These are phyloP conservation scores for Pugionium cornutum DNA, from an alignment of 345 rosid genomes.

Conservation along the genomic window DNA sequence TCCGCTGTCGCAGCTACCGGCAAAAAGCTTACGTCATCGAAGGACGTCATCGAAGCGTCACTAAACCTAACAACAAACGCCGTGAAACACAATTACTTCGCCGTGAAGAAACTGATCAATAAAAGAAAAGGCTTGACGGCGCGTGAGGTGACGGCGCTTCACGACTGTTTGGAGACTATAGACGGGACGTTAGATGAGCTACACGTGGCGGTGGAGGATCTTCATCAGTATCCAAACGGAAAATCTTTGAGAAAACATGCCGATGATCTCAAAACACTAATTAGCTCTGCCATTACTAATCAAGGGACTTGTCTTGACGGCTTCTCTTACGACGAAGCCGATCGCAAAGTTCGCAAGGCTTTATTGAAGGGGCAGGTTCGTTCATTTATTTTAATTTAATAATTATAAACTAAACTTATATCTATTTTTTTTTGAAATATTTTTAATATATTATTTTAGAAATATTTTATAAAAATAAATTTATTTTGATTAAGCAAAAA, in stretches of 20 bases:
- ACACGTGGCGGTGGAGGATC: conserved; percentile 51
- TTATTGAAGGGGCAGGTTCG: conserved; percentile 47
- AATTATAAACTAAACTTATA: neutral
- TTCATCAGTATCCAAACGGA: conserved; percentile 54
- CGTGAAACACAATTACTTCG: conserved; percentile 40
- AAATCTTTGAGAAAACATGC: conserved; percentile 63
- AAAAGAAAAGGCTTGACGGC: conserved; percentile 41
- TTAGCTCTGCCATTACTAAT: conserved; percentile 89
- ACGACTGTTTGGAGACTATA: conserved; percentile 74
- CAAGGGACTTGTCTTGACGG: conserved; percentile 83
- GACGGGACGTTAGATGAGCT: conserved; percentile 82
- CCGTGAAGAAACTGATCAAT: conserved; percentile 36
- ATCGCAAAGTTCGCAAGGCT: conserved; percentile 47
- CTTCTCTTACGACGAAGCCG: conserved; percentile 60
- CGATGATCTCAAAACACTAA: conserved; percentile 71
- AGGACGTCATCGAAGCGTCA: conserved; percentile 49
- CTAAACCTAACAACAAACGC: conserved; percentile 43
- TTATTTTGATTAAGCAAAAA: too few species aligned
- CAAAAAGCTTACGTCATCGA: conserved; percentile 32
- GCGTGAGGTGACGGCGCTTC: conserved; percentile 70
- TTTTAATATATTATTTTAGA: too few species aligned
- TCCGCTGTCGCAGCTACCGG: conserved; percentile 46
- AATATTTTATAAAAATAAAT: too few species aligned
- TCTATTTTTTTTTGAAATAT: too few species aligned
- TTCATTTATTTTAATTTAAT: neutral